Evolutionary conservation across 2,329 filamentous ascomycete genomes (phyloP).

Genomic region (Ceratocystis cacaofunesta): DNA sequence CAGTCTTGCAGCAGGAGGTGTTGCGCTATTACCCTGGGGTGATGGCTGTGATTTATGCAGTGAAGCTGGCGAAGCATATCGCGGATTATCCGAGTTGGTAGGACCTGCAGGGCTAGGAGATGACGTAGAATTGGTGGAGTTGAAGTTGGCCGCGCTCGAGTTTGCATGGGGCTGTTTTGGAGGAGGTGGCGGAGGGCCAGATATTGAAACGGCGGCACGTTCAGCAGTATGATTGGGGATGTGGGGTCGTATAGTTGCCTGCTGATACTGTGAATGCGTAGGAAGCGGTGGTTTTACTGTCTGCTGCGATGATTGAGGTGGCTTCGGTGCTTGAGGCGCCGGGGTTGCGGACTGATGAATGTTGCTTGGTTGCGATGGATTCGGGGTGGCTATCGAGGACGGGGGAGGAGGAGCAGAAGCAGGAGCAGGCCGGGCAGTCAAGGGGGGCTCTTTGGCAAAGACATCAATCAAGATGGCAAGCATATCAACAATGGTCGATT

Average conservation of each 20-base stretch:
- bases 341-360: constrained; percentile 22
- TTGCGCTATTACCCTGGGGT: not conserved
- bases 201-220: not conserved
- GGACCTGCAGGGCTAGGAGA: not conserved
- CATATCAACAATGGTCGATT: constrained; percentile 72
- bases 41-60: not conserved
- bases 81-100: not conserved
- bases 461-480: constrained; percentile 68
- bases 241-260: constrained; percentile 13
- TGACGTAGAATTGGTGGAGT: not conserved
- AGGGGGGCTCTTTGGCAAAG: constrained; percentile 88
- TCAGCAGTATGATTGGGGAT: not conserved
- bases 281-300: constrained; percentile 20
- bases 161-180: constrained; percentile 18
- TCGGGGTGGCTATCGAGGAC: constrained; percentile 35
- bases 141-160: not conserved
- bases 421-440: constrained; percentile 43
- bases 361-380: constrained; percentile 47
- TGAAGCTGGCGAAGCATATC: constrained; percentile 1
- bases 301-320: constrained; percentile 21
- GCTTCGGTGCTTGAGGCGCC: not conserved
- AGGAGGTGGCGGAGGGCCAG: constrained; percentile 21
- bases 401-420: not conserved
- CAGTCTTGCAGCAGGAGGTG: constrained; percentile 13
- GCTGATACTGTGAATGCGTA: constrained; percentile 24